Evolutionary conservation across 2,329 filamentous ascomycete genomes (phyloP).

Genomic region (Phialophora tarda): DNA sequence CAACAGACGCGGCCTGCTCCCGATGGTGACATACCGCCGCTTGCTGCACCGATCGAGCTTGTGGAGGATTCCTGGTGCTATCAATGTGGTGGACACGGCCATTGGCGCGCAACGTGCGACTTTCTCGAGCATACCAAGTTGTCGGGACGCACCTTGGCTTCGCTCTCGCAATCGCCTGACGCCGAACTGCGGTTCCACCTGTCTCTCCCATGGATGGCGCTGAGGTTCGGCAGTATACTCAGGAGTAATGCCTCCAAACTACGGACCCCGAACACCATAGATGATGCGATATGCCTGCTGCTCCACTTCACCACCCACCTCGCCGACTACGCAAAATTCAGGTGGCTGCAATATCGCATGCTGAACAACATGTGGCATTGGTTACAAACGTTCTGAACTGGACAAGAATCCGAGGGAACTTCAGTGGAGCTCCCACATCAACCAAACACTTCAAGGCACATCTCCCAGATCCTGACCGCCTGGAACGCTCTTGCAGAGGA

Average conservation of each 20-base stretch:
- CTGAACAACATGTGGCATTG: conserved; percentile 1
- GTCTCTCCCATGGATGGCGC: background rate
- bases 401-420: background rate
- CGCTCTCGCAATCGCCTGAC: background rate
- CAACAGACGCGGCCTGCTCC: background rate
- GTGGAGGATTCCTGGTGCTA: background rate
- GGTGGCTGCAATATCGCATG: background rate
- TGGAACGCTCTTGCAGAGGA: background rate
- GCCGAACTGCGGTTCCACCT: background rate
- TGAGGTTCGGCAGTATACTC: background rate
- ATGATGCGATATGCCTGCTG: background rate
- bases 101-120: background rate
- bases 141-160: background rate
- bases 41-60: background rate
- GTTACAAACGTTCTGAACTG: background rate
- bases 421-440: background rate
- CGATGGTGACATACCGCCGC: background rate
- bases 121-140: background rate
- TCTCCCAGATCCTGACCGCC: background rate
- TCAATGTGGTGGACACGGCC: conserved; percentile 2
- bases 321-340: background rate
- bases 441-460: background rate
- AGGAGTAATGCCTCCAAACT: background rate
- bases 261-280: background rate
- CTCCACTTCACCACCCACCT: background rate